Evolutionary conservation across 345 rosid species (phyloP), one percentile per base, ranked within the genome.

Genomic region (Eucalyptus cladocalyx): DNA sequence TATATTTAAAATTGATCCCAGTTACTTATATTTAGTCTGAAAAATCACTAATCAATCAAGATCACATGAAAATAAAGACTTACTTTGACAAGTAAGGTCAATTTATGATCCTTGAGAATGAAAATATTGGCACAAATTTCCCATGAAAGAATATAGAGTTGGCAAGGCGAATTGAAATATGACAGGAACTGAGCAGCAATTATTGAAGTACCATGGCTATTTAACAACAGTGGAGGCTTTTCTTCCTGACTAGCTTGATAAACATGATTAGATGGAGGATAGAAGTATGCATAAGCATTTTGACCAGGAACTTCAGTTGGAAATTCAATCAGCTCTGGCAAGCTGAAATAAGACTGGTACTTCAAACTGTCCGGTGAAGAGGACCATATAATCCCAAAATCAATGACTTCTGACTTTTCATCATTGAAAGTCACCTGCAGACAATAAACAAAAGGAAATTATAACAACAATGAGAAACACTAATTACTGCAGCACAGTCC

Each of bases 321-420:
- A 90, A 97, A 98, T 91, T 98, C 99, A 92, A 97, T 94, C 40
- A 96, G 89, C 93, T 98, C 97, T 72, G 99, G 99, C 91, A 91
- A 89, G 91, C 99, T 97, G 91, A 95, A 97, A 94, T 92, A 96
- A 85, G 93, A 87, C 88, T 94, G 54, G 89, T 95, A 96, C 91
- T 93, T 94, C 86, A 94, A 87, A 91, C 94, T 92, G 93, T 96
- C 99, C 1, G 95, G 95, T 49, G 98, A 97, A 40, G 99, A 95
- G 30, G 98, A 94, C 98, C 99, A 98, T 88, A 97, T 93, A 89
- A 98, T 94, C 91, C 92, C 89, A 90, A 96, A 95, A 89, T 93
- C 95, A 81, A 89, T 88, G 87, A 92, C 95, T 89, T 90, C 92
- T 87, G 56, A 90, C 90, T 91, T 91, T 86, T 88, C 87, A 24